Conservation (phyloP, 805 yeast species). For the Yamadazyma takamatsuzukensis region DNA sequence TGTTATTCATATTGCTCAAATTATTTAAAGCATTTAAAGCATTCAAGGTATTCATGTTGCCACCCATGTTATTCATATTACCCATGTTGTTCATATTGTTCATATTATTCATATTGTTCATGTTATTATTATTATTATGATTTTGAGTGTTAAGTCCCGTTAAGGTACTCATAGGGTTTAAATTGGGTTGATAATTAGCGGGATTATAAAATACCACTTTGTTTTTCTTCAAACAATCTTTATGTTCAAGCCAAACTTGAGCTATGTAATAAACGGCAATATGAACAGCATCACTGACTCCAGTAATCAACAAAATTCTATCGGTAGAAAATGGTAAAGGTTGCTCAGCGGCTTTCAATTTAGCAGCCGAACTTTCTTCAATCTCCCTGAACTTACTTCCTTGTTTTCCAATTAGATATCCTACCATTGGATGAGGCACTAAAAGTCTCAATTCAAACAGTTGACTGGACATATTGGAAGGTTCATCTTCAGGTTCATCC, state of each 20-base stretch:
- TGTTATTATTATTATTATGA: constrained; percentile 4
- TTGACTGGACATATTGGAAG: constrained; percentile 53
- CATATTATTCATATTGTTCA: constrained; percentile 8
- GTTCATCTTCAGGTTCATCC: constrained; percentile 62
- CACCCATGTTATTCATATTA: constrained; percentile 19
- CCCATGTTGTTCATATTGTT: constrained; percentile 5
- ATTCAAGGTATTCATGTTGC: constrained; percentile 16
- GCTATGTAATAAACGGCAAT: constrained; percentile 76
- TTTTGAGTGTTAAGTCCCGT: constrained; percentile 6
- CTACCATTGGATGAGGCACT: constrained; percentile 77
- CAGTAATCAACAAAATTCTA: constrained; percentile 62
- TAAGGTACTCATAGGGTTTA: constrained; percentile 8
- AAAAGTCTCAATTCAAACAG: constrained; percentile 57
- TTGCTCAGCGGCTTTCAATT: constrained; percentile 67
- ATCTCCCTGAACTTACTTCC: constrained; percentile 75
- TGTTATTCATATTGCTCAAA: constrained; percentile 13
- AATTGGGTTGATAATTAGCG: constrained; percentile 31
- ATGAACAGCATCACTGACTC: constrained; percentile 85
- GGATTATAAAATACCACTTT: constrained; percentile 61
- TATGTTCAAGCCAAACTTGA: constrained; percentile 61
- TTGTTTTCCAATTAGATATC: constrained; percentile 74
- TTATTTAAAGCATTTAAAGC: constrained; percentile 14
- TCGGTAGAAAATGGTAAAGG: constrained; percentile 76
- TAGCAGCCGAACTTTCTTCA: constrained; percentile 78
- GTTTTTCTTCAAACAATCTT: constrained; percentile 47